Evolutionary conservation across 768 basidiomycete species (phyloP).

Genomic region (Pseudohyphozyma bogoriensis): DNA sequence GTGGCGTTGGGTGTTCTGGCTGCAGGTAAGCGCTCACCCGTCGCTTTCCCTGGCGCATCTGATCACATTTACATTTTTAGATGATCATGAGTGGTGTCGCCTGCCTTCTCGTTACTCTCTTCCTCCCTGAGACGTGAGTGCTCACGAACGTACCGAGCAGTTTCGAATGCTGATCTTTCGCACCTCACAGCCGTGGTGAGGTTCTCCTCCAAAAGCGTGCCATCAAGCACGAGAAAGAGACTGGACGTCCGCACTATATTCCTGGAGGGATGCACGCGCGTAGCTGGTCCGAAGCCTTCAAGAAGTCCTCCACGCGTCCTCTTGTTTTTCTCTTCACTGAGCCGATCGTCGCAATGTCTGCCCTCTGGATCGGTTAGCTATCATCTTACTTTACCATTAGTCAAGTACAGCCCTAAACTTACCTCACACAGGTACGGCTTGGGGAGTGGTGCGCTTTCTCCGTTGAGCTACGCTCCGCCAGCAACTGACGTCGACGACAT

Average conservation of each 20-base stretch:
- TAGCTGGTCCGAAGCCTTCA: not conserved
- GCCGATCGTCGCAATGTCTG: constrained; percentile 11
- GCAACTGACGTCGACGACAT: too few relatives aligned
- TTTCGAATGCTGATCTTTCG: too few relatives aligned
- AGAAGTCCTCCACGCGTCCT: constrained; percentile 15
- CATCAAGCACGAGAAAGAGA: constrained; percentile 7
- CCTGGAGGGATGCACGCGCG: constrained; percentile 20
- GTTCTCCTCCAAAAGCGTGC: constrained; percentile 25
- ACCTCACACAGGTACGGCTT: too few relatives aligned
- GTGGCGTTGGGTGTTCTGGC: constrained; percentile 33
- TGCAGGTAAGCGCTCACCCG: too few relatives aligned
- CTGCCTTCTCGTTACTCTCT: constrained; percentile 18
- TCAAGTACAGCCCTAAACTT: too few relatives aligned
- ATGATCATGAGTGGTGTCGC: constrained; percentile 19
- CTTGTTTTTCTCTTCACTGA: constrained; percentile 25
- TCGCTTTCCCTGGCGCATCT: too few relatives aligned
- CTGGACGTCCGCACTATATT: constrained; percentile 20
- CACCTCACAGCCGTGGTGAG: constrained; percentile 19
- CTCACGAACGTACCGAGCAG: not conserved
- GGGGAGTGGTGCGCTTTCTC: not conserved
- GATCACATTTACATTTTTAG: too few relatives aligned
- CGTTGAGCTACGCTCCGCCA: not conserved
- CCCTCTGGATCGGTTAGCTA: not conserved
- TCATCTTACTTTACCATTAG: not conserved
- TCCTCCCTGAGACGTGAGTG: constrained; percentile 16